A percentile compares a stretch with the other conserved stretches of the same genome.
These are phyloP conservation scores for Pyrus pyrifolia DNA, from an alignment of 306 rosid genomes.

Conservation along the genomic window DNA sequence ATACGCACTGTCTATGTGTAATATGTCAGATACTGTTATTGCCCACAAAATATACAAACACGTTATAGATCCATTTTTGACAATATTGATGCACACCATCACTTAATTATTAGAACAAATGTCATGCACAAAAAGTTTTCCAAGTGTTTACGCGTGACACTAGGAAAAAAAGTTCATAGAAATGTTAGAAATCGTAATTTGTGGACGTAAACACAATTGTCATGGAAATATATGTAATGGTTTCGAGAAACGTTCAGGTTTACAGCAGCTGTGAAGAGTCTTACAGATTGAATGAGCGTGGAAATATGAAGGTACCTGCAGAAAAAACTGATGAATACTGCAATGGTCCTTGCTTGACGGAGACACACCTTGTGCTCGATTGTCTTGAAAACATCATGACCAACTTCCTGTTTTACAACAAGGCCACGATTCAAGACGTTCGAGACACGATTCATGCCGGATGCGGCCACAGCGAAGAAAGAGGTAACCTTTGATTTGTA, in stretches of 20 bases:
- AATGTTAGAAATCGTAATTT: neutral
- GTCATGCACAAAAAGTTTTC: too few relatives aligned
- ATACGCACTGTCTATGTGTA: neutral
- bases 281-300: slow-evolving; percentile 46
- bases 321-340: slow-evolving; percentile 53
- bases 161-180: neutral
- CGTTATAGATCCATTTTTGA: neutral
- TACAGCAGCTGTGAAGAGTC: slow-evolving; percentile 73
- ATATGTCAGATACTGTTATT: neutral
- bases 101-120: too few relatives aligned
- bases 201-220: neutral
- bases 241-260: slow-evolving; percentile 29
- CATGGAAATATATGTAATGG: neutral
- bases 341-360: slow-evolving; percentile 61
- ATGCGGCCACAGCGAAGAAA: slow-evolving; percentile 68
- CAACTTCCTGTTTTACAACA: slow-evolving; percentile 62
- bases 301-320: slow-evolving; percentile 44
- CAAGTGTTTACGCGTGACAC: neutral
- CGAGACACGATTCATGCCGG: slow-evolving; percentile 52
- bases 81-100: neutral
- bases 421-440: slow-evolving; percentile 60
- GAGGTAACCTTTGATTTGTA: slow-evolving; percentile 36
- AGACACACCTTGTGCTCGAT: slow-evolving; percentile 61
- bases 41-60: neutral
- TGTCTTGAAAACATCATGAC: slow-evolving; percentile 57